Evolutionary conservation across 176 grass and related monocot genomes (phyloP), one percentile per base, ranked within the genome.

Genomic region (Dactylis glomerata): DNA sequence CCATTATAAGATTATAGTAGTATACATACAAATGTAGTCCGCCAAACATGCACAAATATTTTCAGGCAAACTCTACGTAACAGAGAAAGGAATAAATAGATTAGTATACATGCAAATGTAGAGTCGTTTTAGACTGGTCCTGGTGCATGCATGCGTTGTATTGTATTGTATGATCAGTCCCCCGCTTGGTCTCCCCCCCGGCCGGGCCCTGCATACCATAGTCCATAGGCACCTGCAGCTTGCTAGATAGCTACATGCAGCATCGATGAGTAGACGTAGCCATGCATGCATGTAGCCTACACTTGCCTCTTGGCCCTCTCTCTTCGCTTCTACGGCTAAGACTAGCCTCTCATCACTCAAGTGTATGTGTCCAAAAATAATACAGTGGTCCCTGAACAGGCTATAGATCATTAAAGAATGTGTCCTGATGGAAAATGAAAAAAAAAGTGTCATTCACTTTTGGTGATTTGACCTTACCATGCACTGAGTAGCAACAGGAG

Each of bases 381-480:
- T 82, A 44, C 33, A 44, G 79, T 89, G 87, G 87, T 28, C 82
- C 76, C 66, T 65, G 20, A 8, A 6, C 26, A 84, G 40, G 70
- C 45, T 50, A 74, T 74, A 74, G 56, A 84, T 75, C 64, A 57
- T 80, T 65, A 44, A 84, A 56, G 26, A 9, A 73, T 36, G 24
- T 78, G 33, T 73, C 33, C 61, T 81, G 20, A 15, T 31, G 24
- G 71, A 45, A 73, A 89, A 92, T 85, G 73, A 37, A 86, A 90
- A 84, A 28, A 80, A 75, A 90, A 73, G 89, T 50, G 49, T 8
- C 84, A 87, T 77, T 91, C 82, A 86, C 90, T 92, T 92, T 89
- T 89, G 42, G 80, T 92, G 90, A 92, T 89, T 92, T 92, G 90
- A 92, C 90, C 90, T 92, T 80, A 83, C 89, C 89, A 90, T 90